Base-by-base conservation (phyloP, 208 protist genomes). In the Angomonas desouzai region DNA sequence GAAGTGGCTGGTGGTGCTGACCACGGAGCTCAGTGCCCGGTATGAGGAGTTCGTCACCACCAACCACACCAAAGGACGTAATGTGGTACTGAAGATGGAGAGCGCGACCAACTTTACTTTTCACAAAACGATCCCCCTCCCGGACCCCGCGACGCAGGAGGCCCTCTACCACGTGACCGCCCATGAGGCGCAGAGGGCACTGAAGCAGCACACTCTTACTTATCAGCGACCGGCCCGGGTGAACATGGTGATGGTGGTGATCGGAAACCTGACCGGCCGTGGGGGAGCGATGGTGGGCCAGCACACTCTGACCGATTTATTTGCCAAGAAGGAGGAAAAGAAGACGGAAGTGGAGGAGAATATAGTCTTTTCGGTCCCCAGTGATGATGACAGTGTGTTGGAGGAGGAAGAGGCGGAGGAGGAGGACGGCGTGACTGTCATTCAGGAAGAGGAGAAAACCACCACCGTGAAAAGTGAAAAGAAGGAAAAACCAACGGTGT, bases 1-100 rank as follows among this genome's bases (percentile, higher is more conserved):
- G 62, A 68, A 71, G 60, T 96, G 89, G 87, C 58, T 90, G n/a
- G 76, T 68, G 0, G 83, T 85, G 27, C 73, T 93, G 33, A 59
- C 71, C 29, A 56, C 65, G 28, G 89, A 96, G 63, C 71, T 96
- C 28, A 73, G 48, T 48, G 49, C 66, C 27, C 84, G 89, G 11
- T 88, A 83, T 51, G 59, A 57, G 18, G 75, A 88, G 22, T 84
- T 80, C 66, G 73, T 76, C 43, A 16, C 69, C 20, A 51, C 40
- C 2, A 81, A 81, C 63, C 18, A 48, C 30, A 59, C 57, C 10
- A 66, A 66, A 23, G 79, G 83, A 18, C 58, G 75, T 1, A 79
- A 55, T 33, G 38, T 94, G 11, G 77, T 76, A 62, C 63, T 93
- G 9, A 76, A 74, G 62, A 48, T 88, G 20, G 77, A 78, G 23